Evolutionary conservation across 176 grass and related monocot genomes (phyloP), one percentile per base, ranked within the genome.

Genomic region (Eragrostis nindensis): DNA sequence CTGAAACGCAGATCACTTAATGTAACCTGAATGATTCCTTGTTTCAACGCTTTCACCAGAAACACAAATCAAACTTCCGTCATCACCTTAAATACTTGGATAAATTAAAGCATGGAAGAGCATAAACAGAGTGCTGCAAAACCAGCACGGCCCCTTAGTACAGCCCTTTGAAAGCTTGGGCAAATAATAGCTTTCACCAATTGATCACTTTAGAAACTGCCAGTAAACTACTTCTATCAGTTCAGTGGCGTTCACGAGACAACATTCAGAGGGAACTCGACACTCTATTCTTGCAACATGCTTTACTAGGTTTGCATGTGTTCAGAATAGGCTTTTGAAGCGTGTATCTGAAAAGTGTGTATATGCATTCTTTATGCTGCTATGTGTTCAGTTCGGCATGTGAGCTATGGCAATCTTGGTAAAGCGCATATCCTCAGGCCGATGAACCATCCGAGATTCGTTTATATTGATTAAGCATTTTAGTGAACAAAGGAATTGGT

Each of bases 271-370:
- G 74, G 65, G 55, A 81, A 59, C 26, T 48, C 16, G 56, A 10
- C 27, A 81, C 70, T 72, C 56, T 69, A 54, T 80, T 85, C 27
- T 22, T 47, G 59, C 27, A 83, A 47, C 59, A 59, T 78, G 15
- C n/a, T 73, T 48, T 55, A 72, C 66, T 60, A 65, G 72, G 46
- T 77, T 71, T 72, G n/a, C 25, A 56, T 76, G 63, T 76, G 38
- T 80, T 77, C 38, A 72, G 15, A 55, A 65, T 46, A 65, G 66
- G 27, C 78, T 85, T 89, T 85, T 85, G n/a, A 60, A 66, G 72
- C 65, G 57, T 85, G 87, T 44, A 82, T 82, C 46, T 76, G 56
- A 60, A 89, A 89, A 73, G 77, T 17, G 21, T 7, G 57, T 11
- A 5, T 5, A 26, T 8, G 12, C 55, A 47, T 85, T 89, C 16